Base-by-base conservation (phyloP, 805 yeast species). In the Priceomyces haplophilus region DNA sequence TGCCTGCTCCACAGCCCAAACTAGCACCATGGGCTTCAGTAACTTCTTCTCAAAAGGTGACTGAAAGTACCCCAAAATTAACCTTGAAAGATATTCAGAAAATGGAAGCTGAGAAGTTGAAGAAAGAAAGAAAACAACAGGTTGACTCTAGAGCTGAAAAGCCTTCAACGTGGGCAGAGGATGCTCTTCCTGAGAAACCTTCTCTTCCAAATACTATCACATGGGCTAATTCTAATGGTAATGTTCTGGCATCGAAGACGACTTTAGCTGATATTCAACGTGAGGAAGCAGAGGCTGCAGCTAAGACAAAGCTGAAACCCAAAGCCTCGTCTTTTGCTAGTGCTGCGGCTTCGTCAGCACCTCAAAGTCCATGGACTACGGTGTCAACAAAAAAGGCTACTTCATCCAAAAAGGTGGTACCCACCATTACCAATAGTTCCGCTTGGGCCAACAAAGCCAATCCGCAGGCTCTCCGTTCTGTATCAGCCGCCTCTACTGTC, bases 201-300 rank as follows among this genome's bases (percentile, higher is more conserved):
- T 50, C 50, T 2, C 58, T 74, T 34, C 77, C 78, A 17, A 50
- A 62, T 17, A 55, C 75, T 10, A 61, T 74, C n/a, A 63, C 69
- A 33, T 76, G 80, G 80, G 74, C 63, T 30, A 49, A 11, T 31
- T 43, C 53, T 16, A 38, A 58, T 4, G 20, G 59, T 1, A 37
- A 53, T 12, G 46, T 56, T 2, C 37, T 47, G n/a, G 55, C 56
- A 11, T 75, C 78, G 24, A 61, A 63, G 25, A 77, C 76, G 56
- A 71, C 84, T 0, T 65, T 82, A 42, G 80, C 79, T 10, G 85
- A 82, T 42, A 80, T 82, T 46, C 84, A 80, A 54, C 73, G 62
- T 45, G 86, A 81, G 59, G 83, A 80, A 58, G 75, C 67, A 29
- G 72, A 61, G 36, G 64, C 66, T 15, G 53, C 53, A 29, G 52